phyloP scores from a whole-genome alignment of 1,139 yeast species.

The Candida sojae region DNA sequence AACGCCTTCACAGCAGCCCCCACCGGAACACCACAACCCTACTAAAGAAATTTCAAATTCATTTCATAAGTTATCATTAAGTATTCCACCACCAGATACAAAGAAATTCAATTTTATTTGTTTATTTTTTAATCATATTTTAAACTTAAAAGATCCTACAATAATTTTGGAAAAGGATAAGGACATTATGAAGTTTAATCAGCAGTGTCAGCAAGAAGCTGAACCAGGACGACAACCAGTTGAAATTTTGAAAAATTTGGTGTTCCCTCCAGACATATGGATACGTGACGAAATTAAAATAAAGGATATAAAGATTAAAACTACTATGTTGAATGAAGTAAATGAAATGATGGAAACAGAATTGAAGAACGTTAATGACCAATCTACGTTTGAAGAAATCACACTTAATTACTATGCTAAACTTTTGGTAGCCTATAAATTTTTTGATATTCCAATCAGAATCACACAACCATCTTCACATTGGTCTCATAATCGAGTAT shows the following conservation, averaged over 20 bases:
- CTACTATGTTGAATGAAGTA: constrained; percentile 35
- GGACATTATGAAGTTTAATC: constrained; percentile 3
- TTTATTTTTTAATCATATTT: constrained; percentile 10
- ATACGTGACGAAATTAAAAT: constrained; percentile 32
- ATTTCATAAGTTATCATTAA: constrained; percentile 5
- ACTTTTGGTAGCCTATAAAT: constrained; percentile 36
- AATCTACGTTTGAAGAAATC: constrained; percentile 27
- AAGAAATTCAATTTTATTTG: constrained; percentile 10
- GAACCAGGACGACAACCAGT: background rate
- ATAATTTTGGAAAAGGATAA: constrained; percentile 10
- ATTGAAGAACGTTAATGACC: constrained; percentile 14
- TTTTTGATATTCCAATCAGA: constrained; percentile 28
- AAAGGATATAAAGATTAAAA: constrained; percentile 36
- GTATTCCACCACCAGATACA: constrained; percentile 5
- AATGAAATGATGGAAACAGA: constrained; percentile 35
- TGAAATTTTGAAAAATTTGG: constrained; percentile 37
- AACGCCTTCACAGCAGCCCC: background rate
- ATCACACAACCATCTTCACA: background rate
- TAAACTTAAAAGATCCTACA: constrained; percentile 12
- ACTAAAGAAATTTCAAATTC: constrained; percentile 1
- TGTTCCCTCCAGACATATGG: constrained; percentile 45
- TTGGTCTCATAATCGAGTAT: background rate
- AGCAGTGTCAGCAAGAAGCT: background rate
- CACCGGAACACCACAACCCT: background rate
- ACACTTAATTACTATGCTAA: constrained; percentile 37